These are phyloP conservation scores for Colletotrichum falcatum DNA, from an alignment of 2,329 filamentous ascomycete species.

Conservation along the genomic window DNA sequence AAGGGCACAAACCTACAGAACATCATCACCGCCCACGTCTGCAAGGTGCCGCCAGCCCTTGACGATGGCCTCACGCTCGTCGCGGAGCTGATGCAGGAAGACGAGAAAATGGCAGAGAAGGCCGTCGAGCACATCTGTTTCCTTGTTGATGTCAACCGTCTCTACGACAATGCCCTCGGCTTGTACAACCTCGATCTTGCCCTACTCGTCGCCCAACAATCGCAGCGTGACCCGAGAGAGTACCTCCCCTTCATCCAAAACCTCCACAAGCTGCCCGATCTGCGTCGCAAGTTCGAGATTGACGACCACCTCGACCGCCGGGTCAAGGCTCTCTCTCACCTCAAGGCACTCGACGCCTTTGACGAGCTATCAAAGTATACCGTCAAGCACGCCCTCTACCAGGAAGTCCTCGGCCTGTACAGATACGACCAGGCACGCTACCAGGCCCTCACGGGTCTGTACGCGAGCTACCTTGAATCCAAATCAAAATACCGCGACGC, in stretches of 20 bases:
- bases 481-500: constrained; percentile 86
- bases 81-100: constrained; percentile 76
- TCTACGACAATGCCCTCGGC: constrained; percentile 91
- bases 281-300: constrained; percentile 83
- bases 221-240: constrained; percentile 93
- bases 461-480: constrained; percentile 81
- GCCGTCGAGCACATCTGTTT: constrained; percentile 98
- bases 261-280: constrained; percentile 78
- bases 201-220: constrained; percentile 92
- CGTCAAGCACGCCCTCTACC: constrained; percentile 83
- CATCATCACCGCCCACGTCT: constrained; percentile 93
- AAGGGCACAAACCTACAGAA: constrained; percentile 82
- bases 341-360: constrained; percentile 80
- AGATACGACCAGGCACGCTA: constrained; percentile 81
- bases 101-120: constrained; percentile 80
- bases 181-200: constrained; percentile 93
- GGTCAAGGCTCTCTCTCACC: constrained; percentile 80
- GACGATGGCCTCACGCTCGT: constrained; percentile 87
- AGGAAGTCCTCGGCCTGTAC: constrained; percentile 81
- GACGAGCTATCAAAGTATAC: constrained; percentile 84
- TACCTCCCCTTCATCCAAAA: constrained; percentile 95
- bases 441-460: constrained; percentile 77
- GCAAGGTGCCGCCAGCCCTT: constrained; percentile 90
- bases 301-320: constrained; percentile 87
- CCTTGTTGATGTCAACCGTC: constrained; percentile 89